A percentile compares a stretch with the other conserved stretches of the same genome.
These are phyloP conservation scores for Heterobasidion irregulare DNA, from an alignment of 1,284 basidiomycete genomes.

Conservation along the genomic window DNA sequence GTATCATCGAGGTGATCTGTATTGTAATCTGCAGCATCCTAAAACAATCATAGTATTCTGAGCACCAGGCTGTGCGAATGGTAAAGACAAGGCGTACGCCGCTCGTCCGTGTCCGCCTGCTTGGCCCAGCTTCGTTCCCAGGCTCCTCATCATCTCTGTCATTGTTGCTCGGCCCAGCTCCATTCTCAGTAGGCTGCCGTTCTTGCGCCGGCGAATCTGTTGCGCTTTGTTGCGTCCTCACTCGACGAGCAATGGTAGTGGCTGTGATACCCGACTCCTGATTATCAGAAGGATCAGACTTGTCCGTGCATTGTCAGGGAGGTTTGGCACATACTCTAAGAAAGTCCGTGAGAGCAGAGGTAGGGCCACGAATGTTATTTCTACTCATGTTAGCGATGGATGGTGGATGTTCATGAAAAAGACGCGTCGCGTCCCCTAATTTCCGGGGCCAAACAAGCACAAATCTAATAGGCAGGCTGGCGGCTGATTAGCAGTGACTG, in stretches of 20 bases:
- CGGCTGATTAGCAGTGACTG: too few species aligned
- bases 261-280: slow-evolving; percentile 78
- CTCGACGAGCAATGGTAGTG: slow-evolving; percentile 55
- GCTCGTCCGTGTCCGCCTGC: neutral
- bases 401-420: neutral
- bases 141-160: slow-evolving; percentile 20
- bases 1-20: slow-evolving; percentile 70
- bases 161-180: slow-evolving; percentile 38
- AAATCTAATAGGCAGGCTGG: neutral
- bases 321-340: slow-evolving; percentile 51
- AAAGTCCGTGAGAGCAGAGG: slow-evolving; percentile 89
- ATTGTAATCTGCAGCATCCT: slow-evolving; percentile 45
- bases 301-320: neutral
- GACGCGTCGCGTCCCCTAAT: neutral
- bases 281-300: slow-evolving; percentile 3
- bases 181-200: too few species aligned
- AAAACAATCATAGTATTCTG: slow-evolving; percentile 1
- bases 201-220: slow-evolving; percentile 23
- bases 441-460: neutral
- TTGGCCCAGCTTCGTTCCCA: slow-evolving; percentile 18
- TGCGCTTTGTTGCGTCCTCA: slow-evolving; percentile 25
- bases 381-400: slow-evolving; percentile 19
- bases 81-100: neutral
- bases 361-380: slow-evolving; percentile 81
- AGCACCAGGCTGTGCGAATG: neutral